Evolutionary conservation across 208 protist species (phyloP).

Genomic region (Leishmania guyanensis): DNA sequence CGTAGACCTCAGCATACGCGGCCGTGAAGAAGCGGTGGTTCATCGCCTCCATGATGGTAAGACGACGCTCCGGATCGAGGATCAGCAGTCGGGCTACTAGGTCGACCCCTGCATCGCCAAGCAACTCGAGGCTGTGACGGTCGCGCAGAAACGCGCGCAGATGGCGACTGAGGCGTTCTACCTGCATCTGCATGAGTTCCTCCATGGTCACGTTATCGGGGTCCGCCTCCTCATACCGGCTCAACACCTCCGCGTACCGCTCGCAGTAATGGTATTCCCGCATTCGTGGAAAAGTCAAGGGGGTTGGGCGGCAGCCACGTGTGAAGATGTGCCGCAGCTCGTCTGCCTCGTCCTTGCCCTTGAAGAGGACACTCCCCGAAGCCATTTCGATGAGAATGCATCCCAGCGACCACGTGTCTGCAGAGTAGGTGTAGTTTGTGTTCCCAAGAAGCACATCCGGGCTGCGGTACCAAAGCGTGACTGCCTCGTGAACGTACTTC

Average conservation of each 20-base stretch:
- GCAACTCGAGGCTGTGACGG: slow-evolving; percentile 40
- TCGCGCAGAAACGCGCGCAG: slow-evolving; percentile 40
- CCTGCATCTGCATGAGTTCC: slow-evolving; percentile 19
- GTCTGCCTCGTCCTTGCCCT: slow-evolving; percentile 78
- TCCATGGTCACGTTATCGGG: slow-evolving; percentile 5
- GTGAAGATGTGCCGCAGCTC: slow-evolving; percentile 89
- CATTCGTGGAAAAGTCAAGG: slow-evolving; percentile 54
- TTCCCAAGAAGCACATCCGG: slow-evolving; percentile 92
- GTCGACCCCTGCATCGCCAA: slow-evolving; percentile 71
- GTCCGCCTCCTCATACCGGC: slow-evolving; percentile 20
- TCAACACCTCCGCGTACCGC: slow-evolving; percentile 26
- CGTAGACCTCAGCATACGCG: slow-evolving; percentile 30
- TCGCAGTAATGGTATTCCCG: slow-evolving; percentile 51
- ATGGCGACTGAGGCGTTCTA: slow-evolving; percentile 31
- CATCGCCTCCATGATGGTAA: slow-evolving; percentile 61
- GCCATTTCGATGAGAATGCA: slow-evolving; percentile 93
- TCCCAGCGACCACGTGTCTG: slow-evolving; percentile 93
- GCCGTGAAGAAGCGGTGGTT: slow-evolving; percentile 67
- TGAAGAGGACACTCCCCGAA: slow-evolving; percentile 74
- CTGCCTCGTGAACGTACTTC: slow-evolving; percentile 89
- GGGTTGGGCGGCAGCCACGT: slow-evolving; percentile 88
- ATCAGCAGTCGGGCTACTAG: slow-evolving; percentile 56
- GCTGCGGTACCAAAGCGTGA: slow-evolving; percentile 95
- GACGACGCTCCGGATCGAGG: slow-evolving; percentile 59
- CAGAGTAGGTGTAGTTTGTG: slow-evolving; percentile 70